Base-by-base conservation (phyloP, 192 early-diverging fungal species). In the Diversispora epigaea region DNA sequence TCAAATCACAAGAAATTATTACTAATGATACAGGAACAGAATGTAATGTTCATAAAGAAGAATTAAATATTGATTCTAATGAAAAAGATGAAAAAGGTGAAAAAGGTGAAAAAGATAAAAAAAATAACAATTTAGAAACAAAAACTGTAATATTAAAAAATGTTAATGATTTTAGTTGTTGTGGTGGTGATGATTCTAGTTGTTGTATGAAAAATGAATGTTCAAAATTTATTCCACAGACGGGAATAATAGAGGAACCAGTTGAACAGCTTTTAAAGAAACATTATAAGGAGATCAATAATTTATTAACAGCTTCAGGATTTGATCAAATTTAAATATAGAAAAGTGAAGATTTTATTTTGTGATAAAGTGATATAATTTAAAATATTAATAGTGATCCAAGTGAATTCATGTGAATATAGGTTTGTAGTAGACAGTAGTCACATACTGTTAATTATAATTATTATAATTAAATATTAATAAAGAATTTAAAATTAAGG, bases 391-490 rank as follows among this genome's bases (percentile, higher is more conserved):
- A 32, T 32, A 2, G 2, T 32, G 2, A 32, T 32, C 25, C 25
- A 32, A 32, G 25, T 32, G 25, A 32, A 32, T 32, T 75, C 73
- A 73, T 44, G 52, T 68, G n/a, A 75, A 17, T 32, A 83, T 77
- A 21, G 82, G 82, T 50, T 76, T 78, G 65, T 81, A 84, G 68
- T 78, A 84, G 76, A 84, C 80, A 12, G 80, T 84, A 3, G 82
- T 84, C 7, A 84, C 76, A 69, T 84, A 81, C 82, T 84, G 67
- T 4, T 56, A 22, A 64, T 68, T 11, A 73, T 56, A 22, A 64
- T 68, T 11, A 73, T 56, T 14, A 61, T 61, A 4, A 61, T 32
- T 11, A 25, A 60, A 22, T 10, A 63, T 40, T 12, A 17, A 39
- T 40, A 39, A 15, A 40, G 41, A 44, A 69, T 73, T 14, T 52